These are phyloP conservation scores for Bassia scoparia DNA, from an alignment of 148 eudicot genomes.

Conservation along the genomic window DNA sequence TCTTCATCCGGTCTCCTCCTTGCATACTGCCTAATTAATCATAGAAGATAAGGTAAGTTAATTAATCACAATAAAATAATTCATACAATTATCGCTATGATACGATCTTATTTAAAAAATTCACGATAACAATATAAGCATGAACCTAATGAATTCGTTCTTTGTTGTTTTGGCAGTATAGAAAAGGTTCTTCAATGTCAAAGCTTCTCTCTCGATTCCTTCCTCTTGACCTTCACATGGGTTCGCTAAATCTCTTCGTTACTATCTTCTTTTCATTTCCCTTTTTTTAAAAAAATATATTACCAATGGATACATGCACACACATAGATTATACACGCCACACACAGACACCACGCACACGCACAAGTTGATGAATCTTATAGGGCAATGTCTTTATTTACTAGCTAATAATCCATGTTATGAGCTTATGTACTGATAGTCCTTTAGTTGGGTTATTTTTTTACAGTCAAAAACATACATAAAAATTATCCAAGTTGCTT, in stretches of 20 bases:
- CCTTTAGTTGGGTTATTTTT: background rate
- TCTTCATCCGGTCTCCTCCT: conserved; percentile 57
- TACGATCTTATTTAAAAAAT: background rate
- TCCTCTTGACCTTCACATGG: conserved; percentile 71
- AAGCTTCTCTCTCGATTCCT: conserved; percentile 44
- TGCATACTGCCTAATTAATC: conserved; percentile 39
- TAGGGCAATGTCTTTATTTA: background rate
- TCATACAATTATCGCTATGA: background rate
- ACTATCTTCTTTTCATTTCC: background rate
- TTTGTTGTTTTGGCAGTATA: conserved; percentile 22
- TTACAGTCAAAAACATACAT: background rate
- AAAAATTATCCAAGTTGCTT: background rate
- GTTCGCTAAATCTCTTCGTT: conserved; percentile 29
- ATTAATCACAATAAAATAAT: no score
- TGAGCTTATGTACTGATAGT: conserved; percentile 2
- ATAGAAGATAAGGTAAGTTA: conserved; percentile 42
- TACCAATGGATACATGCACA: background rate
- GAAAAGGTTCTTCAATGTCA: conserved; percentile 35
- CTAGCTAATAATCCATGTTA: conserved; percentile 1
- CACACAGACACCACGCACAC: background rate
- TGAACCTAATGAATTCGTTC: background rate
- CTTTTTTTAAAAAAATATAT: background rate
- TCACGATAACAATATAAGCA: background rate
- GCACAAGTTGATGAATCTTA: background rate
- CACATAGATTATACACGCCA: background rate